Conservation (phyloP, 768 basidiomycete species). For the Podaxis sp. region DNA sequence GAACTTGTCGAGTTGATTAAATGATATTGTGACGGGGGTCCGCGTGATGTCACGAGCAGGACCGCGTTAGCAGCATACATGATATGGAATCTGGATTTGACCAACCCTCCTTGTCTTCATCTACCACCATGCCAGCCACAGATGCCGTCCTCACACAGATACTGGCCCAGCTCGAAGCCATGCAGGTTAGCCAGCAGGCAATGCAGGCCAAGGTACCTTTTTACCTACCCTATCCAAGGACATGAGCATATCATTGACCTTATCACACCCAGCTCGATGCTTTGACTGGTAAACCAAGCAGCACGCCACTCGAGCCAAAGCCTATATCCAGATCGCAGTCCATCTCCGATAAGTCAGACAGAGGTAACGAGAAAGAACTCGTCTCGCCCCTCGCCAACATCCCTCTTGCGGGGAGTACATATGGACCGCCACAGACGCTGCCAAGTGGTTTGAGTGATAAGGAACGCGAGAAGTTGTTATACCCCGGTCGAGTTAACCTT, state of each 20-base stretch:
- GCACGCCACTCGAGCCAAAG: slow-evolving; percentile 27
- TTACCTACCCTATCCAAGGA: background rate
- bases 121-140: slow-evolving; percentile 31
- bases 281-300: slow-evolving; percentile 22
- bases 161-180: slow-evolving; percentile 60
- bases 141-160: slow-evolving; percentile 72
- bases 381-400: slow-evolving; percentile 3
- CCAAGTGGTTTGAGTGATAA: slow-evolving; percentile 36
- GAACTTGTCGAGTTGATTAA: no score
- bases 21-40: no score
- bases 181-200: slow-evolving; percentile 72
- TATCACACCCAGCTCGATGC: slow-evolving; percentile 47
- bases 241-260: background rate
- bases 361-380: background rate
- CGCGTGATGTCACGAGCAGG: slow-evolving; percentile 1
- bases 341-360: slow-evolving; percentile 17
- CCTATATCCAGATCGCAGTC: slow-evolving; percentile 20
- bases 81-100: slow-evolving; percentile 2
- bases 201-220: slow-evolving; percentile 69
- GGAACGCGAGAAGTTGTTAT: slow-evolving; percentile 70
- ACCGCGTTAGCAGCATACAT: background rate
- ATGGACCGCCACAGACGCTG: slow-evolving; percentile 7
- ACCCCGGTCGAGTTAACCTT: slow-evolving; percentile 78
- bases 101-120: background rate
- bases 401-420: slow-evolving; percentile 17